Evolutionary conservation across 768 basidiomycete genomes (phyloP), one percentile per base, ranked within the genome.

Genomic region (Sporobolomyces roseus): DNA sequence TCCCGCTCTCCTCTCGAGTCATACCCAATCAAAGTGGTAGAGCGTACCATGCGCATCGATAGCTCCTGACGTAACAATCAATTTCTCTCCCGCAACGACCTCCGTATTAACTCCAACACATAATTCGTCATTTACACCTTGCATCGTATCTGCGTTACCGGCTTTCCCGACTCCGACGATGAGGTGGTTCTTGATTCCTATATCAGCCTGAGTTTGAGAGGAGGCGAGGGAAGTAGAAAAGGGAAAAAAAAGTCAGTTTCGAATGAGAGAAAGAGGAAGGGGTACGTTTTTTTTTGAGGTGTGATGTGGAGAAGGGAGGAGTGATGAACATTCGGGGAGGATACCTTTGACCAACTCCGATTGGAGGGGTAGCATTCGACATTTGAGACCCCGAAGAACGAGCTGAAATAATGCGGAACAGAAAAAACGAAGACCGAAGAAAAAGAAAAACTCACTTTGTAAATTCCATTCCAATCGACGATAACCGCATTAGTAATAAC

Each of bases 401-500:
- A n/a, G n/a, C n/a, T n/a, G n/a, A n/a, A n/a, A n/a, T n/a, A n/a
- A n/a, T n/a, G n/a, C n/a, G n/a, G n/a, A n/a, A n/a, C n/a, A n/a
- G 43, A 45, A 19, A 33, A 29, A 41, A 10, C 4, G 50, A 21
- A 16, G 17, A 49, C 33, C 30, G 45, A 46, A n/a, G n/a, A 23
- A 46, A 23, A 21, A n/a, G 46, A 25, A 16, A 3, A 33, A n/a
- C 32, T 33, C 48, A 17, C 91, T 84, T 97, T 97, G 85, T 88
- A 90, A 67, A 98, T 96, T 3, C 93, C 92, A 35, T 85, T 86
- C 90, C 91, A 97, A 78, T 99, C 93, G 45, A 99, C 80, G 70
- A 99, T 88, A 58, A 99, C 82, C 3, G 90, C 92, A 76, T 96
- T 98, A 48, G 92, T 98, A 77, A 99, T 92, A 64, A 97, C 87